Evolutionary conservation across 495 filamentous ascomycete genomes (phyloP), one percentile per base, ranked within the genome.

Genomic region (Podospora didyma): DNA sequence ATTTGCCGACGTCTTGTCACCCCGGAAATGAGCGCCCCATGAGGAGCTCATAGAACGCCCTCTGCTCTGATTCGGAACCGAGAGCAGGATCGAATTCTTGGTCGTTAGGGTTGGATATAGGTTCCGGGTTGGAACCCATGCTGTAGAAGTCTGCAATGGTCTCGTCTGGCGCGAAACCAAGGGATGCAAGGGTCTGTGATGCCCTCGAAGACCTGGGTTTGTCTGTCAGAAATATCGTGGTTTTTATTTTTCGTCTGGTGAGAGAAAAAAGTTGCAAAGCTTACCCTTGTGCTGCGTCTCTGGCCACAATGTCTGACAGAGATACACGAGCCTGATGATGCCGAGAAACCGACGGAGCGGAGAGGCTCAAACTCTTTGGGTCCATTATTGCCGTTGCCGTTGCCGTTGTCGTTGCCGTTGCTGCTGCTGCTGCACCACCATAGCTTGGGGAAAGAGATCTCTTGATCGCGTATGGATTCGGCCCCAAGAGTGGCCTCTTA

Each of bases 151-250:
- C 69, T 23, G 62, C 64, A 24, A 72, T 65, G 34, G 69, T 72
- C 47, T 72, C 69, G 59, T 67, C 68, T 0, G 68, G 68, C 12
- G 69, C 69, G 48, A 72, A 72, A 3, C 69, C 69, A 1, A 72
- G 69, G 17, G 68, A 65, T 3, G 62, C 62, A 9, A 72, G 66
- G 7, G 69, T 72, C 49, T 64, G 65, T 11, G 68, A 66, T 45
- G 63, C 60, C 16, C 66, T 62, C 22, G 64, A 56, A 16, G 69
- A 62, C 19, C 69, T 71, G 52, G 7, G 28, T 45, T 1, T 26
- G 20, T 17, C 1, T 1, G 24, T 54, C 35, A 54, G 44, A 3
- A 31, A 35, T 7, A 46, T 19, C 2, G 34, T 53, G 20, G 55
- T 23, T 23, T 17, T 22, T 11, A 50, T 21, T 10, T 20, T 26